A percentile compares a stretch with the other conserved stretches of the same genome.
These are phyloP conservation scores for Gossypium schwendimanii DNA, from an alignment of 441 rosid genomes.

Conservation along the genomic window DNA sequence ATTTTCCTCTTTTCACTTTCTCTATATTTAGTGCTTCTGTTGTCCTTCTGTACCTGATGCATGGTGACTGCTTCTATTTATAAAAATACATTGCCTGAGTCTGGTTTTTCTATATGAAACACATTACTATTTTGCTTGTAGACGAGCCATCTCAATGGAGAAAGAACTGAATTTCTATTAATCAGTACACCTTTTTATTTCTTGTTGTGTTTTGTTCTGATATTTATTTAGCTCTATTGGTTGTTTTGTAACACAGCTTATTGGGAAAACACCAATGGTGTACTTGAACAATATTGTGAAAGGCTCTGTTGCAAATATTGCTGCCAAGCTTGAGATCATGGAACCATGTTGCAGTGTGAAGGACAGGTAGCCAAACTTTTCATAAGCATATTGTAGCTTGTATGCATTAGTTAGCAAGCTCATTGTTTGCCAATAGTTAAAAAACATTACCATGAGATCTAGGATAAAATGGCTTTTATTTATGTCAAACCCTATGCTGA, in stretches of 20 bases:
- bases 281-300: conserved; percentile 78
- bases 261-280: conserved; percentile 95
- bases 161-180: background rate
- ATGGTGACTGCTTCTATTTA: background rate
- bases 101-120: background rate
- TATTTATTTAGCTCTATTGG: background rate
- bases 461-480: background rate
- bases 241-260: conserved; percentile 47
- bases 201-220: background rate
- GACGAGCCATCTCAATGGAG: background rate
- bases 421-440: background rate
- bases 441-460: background rate
- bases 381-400: conserved; percentile 4
- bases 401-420: conserved; percentile 4
- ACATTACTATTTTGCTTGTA: background rate
- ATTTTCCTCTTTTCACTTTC: background rate
- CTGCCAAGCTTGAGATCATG: conserved; percentile 97
- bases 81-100: background rate
- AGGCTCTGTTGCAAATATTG: conserved; percentile 77
- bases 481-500: background rate
- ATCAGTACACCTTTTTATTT: background rate
- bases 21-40: background rate
- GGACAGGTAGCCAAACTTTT: conserved; percentile 55
- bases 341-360: conserved; percentile 98
- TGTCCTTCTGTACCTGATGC: background rate